phyloP scores from a whole-genome alignment of 768 basidiomycete species.

The Xerocomus brunneocitrinus region DNA sequence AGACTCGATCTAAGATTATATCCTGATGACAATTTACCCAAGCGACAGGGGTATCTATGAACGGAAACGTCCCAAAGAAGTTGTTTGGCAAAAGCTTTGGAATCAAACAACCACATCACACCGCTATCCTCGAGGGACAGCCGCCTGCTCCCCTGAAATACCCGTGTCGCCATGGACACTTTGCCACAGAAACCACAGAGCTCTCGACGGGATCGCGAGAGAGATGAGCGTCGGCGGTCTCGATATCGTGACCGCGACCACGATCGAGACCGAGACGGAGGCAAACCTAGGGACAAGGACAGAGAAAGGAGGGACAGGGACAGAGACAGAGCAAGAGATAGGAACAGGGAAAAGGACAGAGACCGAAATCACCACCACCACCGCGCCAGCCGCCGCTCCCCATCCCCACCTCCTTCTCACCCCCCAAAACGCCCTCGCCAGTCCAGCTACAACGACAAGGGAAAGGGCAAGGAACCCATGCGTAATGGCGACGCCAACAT shows the following conservation, averaged over 20 bases:
- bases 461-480: slow-evolving; percentile 17
- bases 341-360: not conserved
- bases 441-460: not conserved
- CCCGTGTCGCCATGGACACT: slow-evolving; percentile 12
- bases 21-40: no score
- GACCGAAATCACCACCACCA: slow-evolving; percentile 1
- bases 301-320: not conserved
- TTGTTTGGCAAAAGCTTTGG: slow-evolving; percentile 26
- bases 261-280: slow-evolving; percentile 8
- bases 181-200: slow-evolving; percentile 17
- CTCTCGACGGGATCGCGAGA: slow-evolving; percentile 10
- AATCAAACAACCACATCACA: slow-evolving; percentile 23
- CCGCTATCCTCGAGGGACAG: not conserved
- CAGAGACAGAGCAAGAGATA: not conserved
- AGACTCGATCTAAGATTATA: no score
- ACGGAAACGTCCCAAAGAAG: not conserved
- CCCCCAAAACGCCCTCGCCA: slow-evolving; percentile 18
- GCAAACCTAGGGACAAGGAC: slow-evolving; percentile 1
- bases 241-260: not conserved
- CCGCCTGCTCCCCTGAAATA: not conserved
- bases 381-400: slow-evolving; percentile 10
- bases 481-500: not conserved
- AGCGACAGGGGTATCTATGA: not conserved
- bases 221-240: not conserved
- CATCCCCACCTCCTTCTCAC: slow-evolving; percentile 9